Percentiles rank a stretch among this genome's conserved stretches.
Conservation (phyloP, 495 filamentous ascomycete species). For the Xylaria longipes region DNA sequence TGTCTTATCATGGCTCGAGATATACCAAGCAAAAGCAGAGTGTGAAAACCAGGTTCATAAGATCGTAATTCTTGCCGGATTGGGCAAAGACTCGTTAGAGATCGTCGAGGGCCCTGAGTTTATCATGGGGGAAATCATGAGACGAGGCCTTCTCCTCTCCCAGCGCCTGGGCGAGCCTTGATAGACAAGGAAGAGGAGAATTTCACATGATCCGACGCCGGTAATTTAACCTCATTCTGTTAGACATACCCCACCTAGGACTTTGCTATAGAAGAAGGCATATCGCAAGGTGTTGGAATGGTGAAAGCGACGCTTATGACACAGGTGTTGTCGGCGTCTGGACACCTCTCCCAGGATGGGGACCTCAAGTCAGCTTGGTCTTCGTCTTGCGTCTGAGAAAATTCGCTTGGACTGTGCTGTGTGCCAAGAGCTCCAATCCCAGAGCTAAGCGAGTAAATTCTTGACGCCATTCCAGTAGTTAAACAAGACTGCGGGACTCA, state of each 20-base stretch:
- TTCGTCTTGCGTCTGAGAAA: neutral
- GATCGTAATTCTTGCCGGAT: neutral
- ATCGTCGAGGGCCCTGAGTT: neutral
- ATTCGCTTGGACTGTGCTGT: neutral
- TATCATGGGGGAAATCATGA: neutral
- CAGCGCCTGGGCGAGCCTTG: neutral
- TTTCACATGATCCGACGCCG: neutral
- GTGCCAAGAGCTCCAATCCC: neutral
- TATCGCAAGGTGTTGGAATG: neutral
- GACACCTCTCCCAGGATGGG: neutral
- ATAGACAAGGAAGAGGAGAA: neutral
- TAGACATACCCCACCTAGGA: neutral
- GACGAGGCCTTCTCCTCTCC: slow-evolving; percentile 11
- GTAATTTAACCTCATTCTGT: neutral
- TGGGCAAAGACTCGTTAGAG: slow-evolving; percentile 14
- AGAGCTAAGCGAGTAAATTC: neutral
- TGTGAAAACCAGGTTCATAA: neutral
- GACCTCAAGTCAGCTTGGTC: neutral
- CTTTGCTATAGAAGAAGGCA: neutral
- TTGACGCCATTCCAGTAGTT: neutral
- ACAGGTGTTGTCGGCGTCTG: neutral
- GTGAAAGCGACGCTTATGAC: neutral
- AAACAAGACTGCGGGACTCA: neutral
- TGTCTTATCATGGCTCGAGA: neutral
- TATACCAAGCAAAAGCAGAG: neutral